A percentile compares a stretch with the other conserved stretches of the same genome.
These are phyloP conservation scores for Fusarium napiforme DNA, from an alignment of 2,329 filamentous ascomycete species.

Conservation along the genomic window DNA sequence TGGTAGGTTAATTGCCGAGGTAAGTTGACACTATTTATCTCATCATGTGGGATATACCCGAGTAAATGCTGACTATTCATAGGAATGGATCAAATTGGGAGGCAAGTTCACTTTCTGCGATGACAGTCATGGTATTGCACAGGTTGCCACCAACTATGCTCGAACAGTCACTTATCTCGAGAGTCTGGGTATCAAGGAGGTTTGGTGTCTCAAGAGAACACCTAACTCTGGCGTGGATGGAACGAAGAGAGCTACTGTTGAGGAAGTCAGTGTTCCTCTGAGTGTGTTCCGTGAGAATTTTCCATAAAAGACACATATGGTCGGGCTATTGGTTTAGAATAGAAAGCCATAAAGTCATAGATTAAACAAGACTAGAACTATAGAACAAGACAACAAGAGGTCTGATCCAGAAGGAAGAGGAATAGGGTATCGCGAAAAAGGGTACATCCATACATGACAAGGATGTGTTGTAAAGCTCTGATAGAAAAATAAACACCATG, in stretches of 20 bases:
- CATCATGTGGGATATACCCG: not conserved
- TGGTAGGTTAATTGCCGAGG: constrained; percentile 78
- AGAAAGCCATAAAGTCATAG: constrained; percentile 27
- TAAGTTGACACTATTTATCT: constrained; percentile 51
- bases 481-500: constrained; percentile 17
- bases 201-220: constrained; percentile 66
- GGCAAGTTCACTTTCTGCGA: constrained; percentile 92
- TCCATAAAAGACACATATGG: not conserved
- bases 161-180: constrained; percentile 77
- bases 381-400: constrained; percentile 7
- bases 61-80: constrained; percentile 6
- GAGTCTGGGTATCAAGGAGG: constrained; percentile 69
- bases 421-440: constrained; percentile 42
- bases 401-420: not conserved
- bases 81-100: constrained; percentile 78
- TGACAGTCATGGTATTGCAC: constrained; percentile 89
- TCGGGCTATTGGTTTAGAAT: not conserved
- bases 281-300: constrained; percentile 52
- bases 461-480: constrained; percentile 2
- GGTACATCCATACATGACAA: constrained; percentile 23
- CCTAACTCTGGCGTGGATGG: constrained; percentile 46
- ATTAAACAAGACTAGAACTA: constrained; percentile 37
- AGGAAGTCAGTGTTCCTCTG: constrained; percentile 58
- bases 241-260: constrained; percentile 50
- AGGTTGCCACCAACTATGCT: constrained; percentile 87